phyloP scores from a whole-genome alignment of 2,329 filamentous ascomycete genomes.

The Chrysoporthe austroafricana region DNA sequence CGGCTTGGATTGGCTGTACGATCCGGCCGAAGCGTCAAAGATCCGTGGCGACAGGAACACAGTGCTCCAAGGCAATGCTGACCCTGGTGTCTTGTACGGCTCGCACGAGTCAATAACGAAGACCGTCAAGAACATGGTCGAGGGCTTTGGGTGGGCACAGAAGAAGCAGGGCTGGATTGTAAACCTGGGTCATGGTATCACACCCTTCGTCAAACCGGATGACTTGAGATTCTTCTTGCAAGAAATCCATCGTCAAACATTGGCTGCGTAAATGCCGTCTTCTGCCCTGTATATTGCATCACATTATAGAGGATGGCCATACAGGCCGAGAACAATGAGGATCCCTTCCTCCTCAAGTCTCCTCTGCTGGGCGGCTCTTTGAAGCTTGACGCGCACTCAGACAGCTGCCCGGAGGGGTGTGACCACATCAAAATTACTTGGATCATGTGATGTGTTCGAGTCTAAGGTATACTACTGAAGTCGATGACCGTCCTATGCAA shows the following conservation, averaged over 20 bases:
- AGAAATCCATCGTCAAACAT: constrained; percentile 78
- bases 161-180: constrained; percentile 95
- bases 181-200: constrained; percentile 95
- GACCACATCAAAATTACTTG: constrained; percentile 1
- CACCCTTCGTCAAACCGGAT: constrained; percentile 91
- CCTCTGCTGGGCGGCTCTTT: no score
- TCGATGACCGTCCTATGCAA: constrained; percentile 31
- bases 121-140: constrained; percentile 83
- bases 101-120: constrained; percentile 78
- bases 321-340: neutral
- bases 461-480: constrained; percentile 30
- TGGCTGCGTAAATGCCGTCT: constrained; percentile 35
- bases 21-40: constrained; percentile 80
- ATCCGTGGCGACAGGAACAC: constrained; percentile 75
- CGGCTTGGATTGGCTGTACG: constrained; percentile 92
- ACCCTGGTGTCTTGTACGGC: constrained; percentile 91
- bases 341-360: neutral
- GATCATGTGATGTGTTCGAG: constrained; percentile 24
- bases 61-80: constrained; percentile 92
- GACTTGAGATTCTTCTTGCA: constrained; percentile 92
- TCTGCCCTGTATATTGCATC: constrained; percentile 11
- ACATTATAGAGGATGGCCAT: neutral
- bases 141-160: constrained; percentile 74
- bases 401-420: neutral
- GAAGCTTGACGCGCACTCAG: neutral